Evolutionary conservation across 495 filamentous ascomycete genomes (phyloP).

Genomic region (Annulohypoxylon stygium): DNA sequence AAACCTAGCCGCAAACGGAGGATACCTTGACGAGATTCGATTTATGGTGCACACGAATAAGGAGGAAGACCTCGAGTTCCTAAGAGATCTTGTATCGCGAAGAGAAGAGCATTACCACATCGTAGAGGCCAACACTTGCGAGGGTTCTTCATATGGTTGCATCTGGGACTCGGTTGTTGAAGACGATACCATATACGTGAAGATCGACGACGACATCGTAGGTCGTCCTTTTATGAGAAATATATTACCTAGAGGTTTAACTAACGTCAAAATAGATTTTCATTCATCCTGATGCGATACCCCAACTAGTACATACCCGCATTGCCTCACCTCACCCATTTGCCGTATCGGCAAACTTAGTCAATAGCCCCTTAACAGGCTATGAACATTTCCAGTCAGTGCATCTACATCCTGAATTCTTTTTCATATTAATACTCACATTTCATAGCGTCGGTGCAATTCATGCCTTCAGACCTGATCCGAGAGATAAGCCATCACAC

Average conservation of each 20-base stretch:
- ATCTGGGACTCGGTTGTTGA: slow-evolving; percentile 54
- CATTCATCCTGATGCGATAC: slow-evolving; percentile 66
- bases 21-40: slow-evolving; percentile 66
- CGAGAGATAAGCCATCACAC: slow-evolving; percentile 43
- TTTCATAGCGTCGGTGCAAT: slow-evolving; percentile 53
- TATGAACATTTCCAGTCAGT: slow-evolving; percentile 59
- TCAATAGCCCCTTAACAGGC: slow-evolving; percentile 61
- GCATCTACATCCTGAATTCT: neutral
- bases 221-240: slow-evolving; percentile 10
- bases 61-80: slow-evolving; percentile 60
- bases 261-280: slow-evolving; percentile 53
- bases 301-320: slow-evolving; percentile 66
- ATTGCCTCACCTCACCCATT: slow-evolving; percentile 61
- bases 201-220: slow-evolving; percentile 69
- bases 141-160: slow-evolving; percentile 50
- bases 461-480: slow-evolving; percentile 62
- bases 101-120: slow-evolving; percentile 45
- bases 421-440: neutral
- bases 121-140: slow-evolving; percentile 43
- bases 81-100: slow-evolving; percentile 52
- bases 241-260: neutral
- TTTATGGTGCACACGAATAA: slow-evolving; percentile 66
- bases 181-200: slow-evolving; percentile 63
- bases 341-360: slow-evolving; percentile 67
- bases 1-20: slow-evolving; percentile 66